Evolutionary conservation across 129 eudicot species (phyloP).

Genomic region (Gnaphalium uliginosum): DNA sequence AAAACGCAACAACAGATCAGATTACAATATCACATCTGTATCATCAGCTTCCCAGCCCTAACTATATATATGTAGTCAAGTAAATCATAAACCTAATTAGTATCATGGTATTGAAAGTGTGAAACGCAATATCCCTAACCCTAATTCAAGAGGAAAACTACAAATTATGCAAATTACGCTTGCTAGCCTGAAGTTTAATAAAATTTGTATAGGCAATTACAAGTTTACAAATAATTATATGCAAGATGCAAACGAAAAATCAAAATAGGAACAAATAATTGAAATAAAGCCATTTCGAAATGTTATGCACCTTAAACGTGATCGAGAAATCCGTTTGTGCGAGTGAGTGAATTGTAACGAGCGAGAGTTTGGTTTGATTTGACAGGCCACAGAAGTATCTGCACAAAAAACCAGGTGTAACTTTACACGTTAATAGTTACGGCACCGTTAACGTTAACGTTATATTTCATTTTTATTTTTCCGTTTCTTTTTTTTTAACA

Average conservation of each 20-base stretch:
- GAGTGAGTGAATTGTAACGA: slow-evolving; percentile 6
- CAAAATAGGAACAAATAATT: neutral
- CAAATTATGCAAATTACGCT: neutral
- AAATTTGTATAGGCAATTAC: neutral
- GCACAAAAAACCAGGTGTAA: slow-evolving; percentile 12
- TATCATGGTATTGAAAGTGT: neutral
- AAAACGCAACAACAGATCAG: neutral
- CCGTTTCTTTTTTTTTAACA: too few species aligned
- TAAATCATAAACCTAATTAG: neutral
- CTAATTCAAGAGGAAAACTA: neutral
- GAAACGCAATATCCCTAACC: slow-evolving; percentile 4
- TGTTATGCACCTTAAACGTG: slow-evolving; percentile 16
- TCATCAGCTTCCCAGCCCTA: neutral
- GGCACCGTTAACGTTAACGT: slow-evolving; percentile 4
- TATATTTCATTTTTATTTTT: too few species aligned
- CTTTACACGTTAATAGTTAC: slow-evolving; percentile 2
- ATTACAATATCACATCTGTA: neutral
- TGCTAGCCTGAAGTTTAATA: neutral
- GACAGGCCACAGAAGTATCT: slow-evolving; percentile 19
- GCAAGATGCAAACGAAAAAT: neutral
- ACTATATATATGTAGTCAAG: neutral
- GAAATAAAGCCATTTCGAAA: neutral
- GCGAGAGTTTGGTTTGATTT: slow-evolving; percentile 13
- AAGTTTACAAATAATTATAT: neutral
- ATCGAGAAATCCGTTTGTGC: slow-evolving; percentile 3